Base-by-base conservation (phyloP, 1,284 basidiomycete species). In the Volvariella surrecta region DNA sequence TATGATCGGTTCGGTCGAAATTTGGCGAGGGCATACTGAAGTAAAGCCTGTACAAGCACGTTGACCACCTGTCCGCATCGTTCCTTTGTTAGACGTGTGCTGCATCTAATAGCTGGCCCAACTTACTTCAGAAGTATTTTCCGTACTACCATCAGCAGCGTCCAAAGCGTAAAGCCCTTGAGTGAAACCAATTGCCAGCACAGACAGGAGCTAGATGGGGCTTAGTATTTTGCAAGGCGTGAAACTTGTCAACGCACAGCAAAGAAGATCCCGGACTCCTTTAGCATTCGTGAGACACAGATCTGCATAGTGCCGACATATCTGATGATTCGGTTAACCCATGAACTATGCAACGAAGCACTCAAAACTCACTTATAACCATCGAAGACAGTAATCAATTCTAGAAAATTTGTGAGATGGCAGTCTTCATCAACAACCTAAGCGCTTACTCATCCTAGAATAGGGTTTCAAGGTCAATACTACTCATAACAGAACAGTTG, bases 241-340 rank as follows among this genome's bases (percentile, higher is more conserved):
- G 38, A 45, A 3, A 37, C 39, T 10, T 15, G 48, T 8, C 17
- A 56, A 11, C 74, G 41, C 49, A 91, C 86, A 59, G 79, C 76
- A 68, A 95, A 93, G 70, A 97, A 98, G 45, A 95, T 91, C 2
- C 87, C 82, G 7, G 89, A 92, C 61, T 97, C 93, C 58, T 87
- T 81, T 49, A 96, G 66, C 93, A 96, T 96, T 10, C 88, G 74
- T 10, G 82, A 77, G 15, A 91, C 76, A 51, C 89, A 90, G 28
- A 92, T 89, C 54, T 90, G 86, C 82, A 88, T 83, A 1, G 82
- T 89, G 1, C 88, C 88, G 40, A 89, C 73, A 51, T 85, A 89
- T 54, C 80, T 84, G 22, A 4, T 30, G 15, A 15, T 15, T 35
- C 3, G 24, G 7, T 2, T 22, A 24, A 40, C 24, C 17, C 39